Evolutionary conservation across 2,329 filamentous ascomycete genomes (phyloP), one percentile per base, ranked within the genome.

Genomic region (Pseudocercospora fuligena): DNA sequence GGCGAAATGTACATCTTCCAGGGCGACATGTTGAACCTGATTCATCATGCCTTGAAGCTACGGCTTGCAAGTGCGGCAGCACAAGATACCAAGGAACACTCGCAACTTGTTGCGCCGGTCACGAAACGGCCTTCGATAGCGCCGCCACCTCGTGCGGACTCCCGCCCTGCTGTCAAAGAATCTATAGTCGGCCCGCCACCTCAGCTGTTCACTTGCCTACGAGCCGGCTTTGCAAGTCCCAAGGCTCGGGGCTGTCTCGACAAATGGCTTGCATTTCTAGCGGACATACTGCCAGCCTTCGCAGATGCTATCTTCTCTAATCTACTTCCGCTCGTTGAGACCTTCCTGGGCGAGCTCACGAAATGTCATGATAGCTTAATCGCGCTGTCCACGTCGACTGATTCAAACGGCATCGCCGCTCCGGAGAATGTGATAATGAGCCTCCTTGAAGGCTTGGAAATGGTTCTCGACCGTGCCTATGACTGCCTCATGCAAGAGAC

Each of bases 361-460:
- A 79, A 81, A 58, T 91, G 90, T 0, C 97, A 97, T 78, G 82
- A 86, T 23, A 87, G 88, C 54, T 83, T 98, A 5, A 88, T 90
- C 72, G 80, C 79, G 9, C 87, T 88, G 0, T 94, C 94, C 73
- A 64, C 29, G 2, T 57, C 58, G 5, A 54, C 27, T 2, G 25
- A n/a, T 9, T 21, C 60, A n/a, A 58, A 43, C 16, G 27, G 51
- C 36, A 64, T 67, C 3, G 53, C 66, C 14, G 60, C 72, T 9
- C 72, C 75, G n/a, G 75, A 77, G 27, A 40, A 62, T 23, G 56
- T 71, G 2, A 72, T 74, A 11, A 67, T 75, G 43, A 70, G 66
- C 36, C 83, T 99, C 1, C 84, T 99, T n/a, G 94, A 96, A 70
- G 95, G 93, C 0, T 85, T 99, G 1, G 95, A 99, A 78, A 93